Evolutionary conservation across 257 asterid species (phyloP).

Genomic region (Echites panduratus): DNA sequence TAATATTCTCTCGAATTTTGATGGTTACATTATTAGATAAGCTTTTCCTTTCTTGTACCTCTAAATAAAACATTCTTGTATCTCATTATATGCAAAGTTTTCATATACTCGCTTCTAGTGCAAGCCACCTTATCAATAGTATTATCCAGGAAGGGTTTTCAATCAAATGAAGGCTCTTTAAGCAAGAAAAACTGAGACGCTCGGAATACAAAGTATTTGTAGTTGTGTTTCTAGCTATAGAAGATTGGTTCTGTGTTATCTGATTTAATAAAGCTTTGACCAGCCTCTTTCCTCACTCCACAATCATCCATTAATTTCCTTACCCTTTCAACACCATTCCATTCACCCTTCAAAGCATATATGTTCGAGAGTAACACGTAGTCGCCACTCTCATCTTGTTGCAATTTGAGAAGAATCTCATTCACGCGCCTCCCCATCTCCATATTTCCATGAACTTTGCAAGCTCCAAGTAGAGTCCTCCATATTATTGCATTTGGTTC

Average conservation of each 20-base stretch:
- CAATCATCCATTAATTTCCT: constrained; percentile 58
- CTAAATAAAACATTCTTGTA: too few species aligned
- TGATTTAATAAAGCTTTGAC: constrained; percentile 41
- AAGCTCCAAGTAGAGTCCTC: constrained; percentile 73
- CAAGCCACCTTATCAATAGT: too few species aligned
- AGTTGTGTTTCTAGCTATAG: too few species aligned
- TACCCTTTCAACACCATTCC: constrained; percentile 53
- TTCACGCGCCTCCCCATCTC: constrained; percentile 61
- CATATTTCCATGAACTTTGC: constrained; percentile 56
- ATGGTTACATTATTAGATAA: too few species aligned
- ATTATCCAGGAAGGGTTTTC: too few species aligned
- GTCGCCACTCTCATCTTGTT: constrained; percentile 55
- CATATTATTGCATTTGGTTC: constrained; percentile 66
- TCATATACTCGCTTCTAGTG: too few species aligned
- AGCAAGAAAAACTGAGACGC: too few species aligned
- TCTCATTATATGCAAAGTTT: too few species aligned
- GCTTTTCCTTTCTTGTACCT: too few species aligned
- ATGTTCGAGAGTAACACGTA: constrained; percentile 61
- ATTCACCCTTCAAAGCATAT: constrained; percentile 59
- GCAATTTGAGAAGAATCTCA: constrained; percentile 38
- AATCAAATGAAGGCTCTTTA: too few species aligned
- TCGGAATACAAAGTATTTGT: background rate
- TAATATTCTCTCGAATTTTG: too few species aligned
- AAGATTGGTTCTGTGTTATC: constrained; percentile 11
- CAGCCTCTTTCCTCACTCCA: constrained; percentile 58